Evolutionary conservation across 257 asterid genomes (phyloP), one percentile per base, ranked within the genome.

Genomic region (Fraxinus quadrangulata): DNA sequence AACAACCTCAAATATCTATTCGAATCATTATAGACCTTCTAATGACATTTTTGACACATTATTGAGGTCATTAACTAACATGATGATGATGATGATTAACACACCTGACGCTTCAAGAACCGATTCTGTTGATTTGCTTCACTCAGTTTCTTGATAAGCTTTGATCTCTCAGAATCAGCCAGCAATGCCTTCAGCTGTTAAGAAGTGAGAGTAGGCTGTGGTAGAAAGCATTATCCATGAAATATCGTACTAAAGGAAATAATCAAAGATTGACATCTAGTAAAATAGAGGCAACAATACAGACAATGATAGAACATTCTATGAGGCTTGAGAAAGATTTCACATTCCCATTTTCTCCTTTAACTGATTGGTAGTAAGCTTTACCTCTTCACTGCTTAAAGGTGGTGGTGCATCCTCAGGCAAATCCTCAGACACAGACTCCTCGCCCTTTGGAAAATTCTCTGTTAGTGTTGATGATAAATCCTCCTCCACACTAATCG

Each of bases 101-200:
- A 78, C 70, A 95, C 99, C 97, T 95, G 91, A 70, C 97, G 96
- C 86, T 93, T 93, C 70, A 93, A 88, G 78, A 87, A 83, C 75
- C 98, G 85, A 66, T 93, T 93, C 65, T 89, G 89, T 75, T 90
- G 94, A 82, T 95, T 95, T 56, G 99, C 99, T 85, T 95, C 98
- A 74, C 99, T 90, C 75, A 95, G 82, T 88, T 92, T 95, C 88
- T 85, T 89, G 72, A 87, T 75, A 49, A 95, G 91, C 78, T 89
- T 83, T 39, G 92, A 73, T 85, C 99, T 90, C 80, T 93, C 91
- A 34, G 99, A 87, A 89, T 95, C 93, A 67, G 84, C 86, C 75
- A 86, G 90, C 66, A 93, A 82, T 51, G 87, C 85, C 78, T 84
- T 91, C 79, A 95, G 81, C 99, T 95, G 91, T 77, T 73, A 67